Evolutionary conservation across 495 filamentous ascomycete species (phyloP).

Genomic region (Haplographium delicatum): DNA sequence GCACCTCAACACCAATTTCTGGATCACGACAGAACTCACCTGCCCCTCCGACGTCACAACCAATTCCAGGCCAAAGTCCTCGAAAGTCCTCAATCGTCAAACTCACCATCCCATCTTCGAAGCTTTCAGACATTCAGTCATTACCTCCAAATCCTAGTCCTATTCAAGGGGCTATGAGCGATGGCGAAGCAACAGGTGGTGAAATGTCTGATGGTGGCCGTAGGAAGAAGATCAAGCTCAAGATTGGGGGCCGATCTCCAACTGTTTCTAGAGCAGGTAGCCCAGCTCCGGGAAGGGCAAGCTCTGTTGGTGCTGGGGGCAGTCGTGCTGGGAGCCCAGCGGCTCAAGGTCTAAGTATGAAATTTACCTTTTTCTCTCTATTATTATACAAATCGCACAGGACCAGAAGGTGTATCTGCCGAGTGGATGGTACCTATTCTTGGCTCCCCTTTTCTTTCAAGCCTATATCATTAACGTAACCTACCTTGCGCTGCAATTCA

Average conservation of each 20-base stretch:
- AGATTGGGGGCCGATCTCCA: conserved; percentile 30
- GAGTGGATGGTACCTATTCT: too few species aligned
- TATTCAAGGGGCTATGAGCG: conserved; percentile 59
- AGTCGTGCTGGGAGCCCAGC: conserved; percentile 49
- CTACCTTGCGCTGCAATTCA: too few species aligned
- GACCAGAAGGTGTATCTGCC: too few species aligned
- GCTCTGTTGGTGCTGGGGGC: conserved; percentile 28
- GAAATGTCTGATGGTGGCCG: conserved; percentile 69
- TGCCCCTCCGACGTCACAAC: conserved; percentile 28
- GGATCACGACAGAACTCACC: conserved; percentile 52
- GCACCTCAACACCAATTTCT: conserved; percentile 49
- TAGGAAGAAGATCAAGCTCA: conserved; percentile 58
- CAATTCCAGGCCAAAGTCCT: conserved; percentile 21
- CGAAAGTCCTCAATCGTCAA: conserved; percentile 39
- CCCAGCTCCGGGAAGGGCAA: conserved; percentile 22
- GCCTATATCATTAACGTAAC: too few species aligned
- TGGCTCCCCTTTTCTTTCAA: too few species aligned
- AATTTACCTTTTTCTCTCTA: background rate
- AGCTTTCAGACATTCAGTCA: conserved; percentile 34
- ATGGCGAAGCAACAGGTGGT: conserved; percentile 70
- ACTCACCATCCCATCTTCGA: conserved; percentile 31
- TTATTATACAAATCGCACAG: too few species aligned
- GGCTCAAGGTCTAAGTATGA: conserved; percentile 30
- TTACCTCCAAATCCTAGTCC: conserved; percentile 30
- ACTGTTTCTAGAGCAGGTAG: conserved; percentile 38